Base-by-base conservation (phyloP, 768 basidiomycete genomes). In the Zangia roseola region DNA sequence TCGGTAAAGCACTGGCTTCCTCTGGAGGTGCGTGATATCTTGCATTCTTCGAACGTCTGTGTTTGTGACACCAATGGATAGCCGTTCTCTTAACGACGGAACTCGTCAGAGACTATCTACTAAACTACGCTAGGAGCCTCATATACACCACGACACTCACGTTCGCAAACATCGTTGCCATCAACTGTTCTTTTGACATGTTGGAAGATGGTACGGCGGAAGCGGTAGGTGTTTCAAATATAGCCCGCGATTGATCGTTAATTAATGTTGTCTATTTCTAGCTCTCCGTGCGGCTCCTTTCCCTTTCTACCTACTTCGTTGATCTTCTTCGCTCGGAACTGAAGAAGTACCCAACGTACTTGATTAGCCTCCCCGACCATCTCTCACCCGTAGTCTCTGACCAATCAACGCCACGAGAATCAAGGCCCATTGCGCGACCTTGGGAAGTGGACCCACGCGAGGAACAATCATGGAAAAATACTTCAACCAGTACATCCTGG, bases 131-230 rank as follows among this genome's bases (percentile, higher is more conserved):
- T 0, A 79, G 94, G 23, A 80, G 92, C 3, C 74, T 97, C 42
- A 90, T 97, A 43, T 97, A 93, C 70, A 97, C 93, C 3, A 97
- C 95, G 0, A 81, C 91, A 1, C 76, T 91, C 50, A 83, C 85
- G 52, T 81, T 83, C 56, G 78, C 85, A 12, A 92, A 83, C 60
- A 77, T 94, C 35, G 71, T 92, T 40, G 84, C 89, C 1, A 78
- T 85, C 12, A 80, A 83, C 39, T 86, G 84, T 53, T 85, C 89
- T 0, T 87, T 94, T 63, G 91, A 94, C 60, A 66, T 92, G 65
- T 74, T 97, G 4, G 74, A 79, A 50, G 75, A 86, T 25, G 84
- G 85, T 4, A 81, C 80, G 14, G 79, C 88, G 0, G 71, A 82
- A 56, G 59, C 73, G 56, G 88, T 72, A 43, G 8, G 45, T 49